Evolutionary conservation across 140 eudicot genomes (phyloP), one percentile per base, ranked within the genome.

Genomic region (Senecio squalidus): DNA sequence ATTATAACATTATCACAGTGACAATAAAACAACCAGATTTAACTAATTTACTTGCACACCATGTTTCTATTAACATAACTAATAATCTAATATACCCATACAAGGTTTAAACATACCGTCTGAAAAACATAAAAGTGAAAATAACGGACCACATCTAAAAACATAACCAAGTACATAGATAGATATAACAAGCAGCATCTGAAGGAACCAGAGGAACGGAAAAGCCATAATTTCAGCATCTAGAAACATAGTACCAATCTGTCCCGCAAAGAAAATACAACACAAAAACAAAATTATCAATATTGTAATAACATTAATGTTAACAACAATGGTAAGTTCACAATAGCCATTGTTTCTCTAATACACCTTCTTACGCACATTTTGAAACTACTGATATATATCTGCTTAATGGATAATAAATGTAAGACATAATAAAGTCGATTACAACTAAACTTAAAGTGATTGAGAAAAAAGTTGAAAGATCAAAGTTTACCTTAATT

Each of bases 401-500:
- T 8, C 7, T 36, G 41, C 14, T 36, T 11, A 36, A 2, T 10
- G 41, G 13, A 36, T 33, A 33, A 5, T 7, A 33, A 33, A 33
- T 0, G 39, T 7, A 7, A 13, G n/a, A n/a, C n/a, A 33, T 13
- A 33, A 33, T 33, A 33, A 8, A 6, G 13, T 0, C 9, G 6
- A 14, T 55, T 18, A 57, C 20, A 51, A 5, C 38, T 51, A 36
- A 60, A 15, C 10, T 4, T 26, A 26, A 8, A 60, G 10, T 30
- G 18, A 36, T n/a, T 4, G 13, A 18, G 21, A 43, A 43, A 26
- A n/a, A 11, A 1, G 23, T 17, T 20, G 20, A 13, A 39, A 22
- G 55, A 29, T 9, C 41, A 47, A 65, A n/a, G 17, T 9, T 66
- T 63, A 62, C 68, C 68, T 69, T 58, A 34, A 20, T 49, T 46